These are phyloP conservation scores for Penicillium sp. DNA, from an alignment of 2,329 filamentous ascomycete species.

Conservation along the genomic window DNA sequence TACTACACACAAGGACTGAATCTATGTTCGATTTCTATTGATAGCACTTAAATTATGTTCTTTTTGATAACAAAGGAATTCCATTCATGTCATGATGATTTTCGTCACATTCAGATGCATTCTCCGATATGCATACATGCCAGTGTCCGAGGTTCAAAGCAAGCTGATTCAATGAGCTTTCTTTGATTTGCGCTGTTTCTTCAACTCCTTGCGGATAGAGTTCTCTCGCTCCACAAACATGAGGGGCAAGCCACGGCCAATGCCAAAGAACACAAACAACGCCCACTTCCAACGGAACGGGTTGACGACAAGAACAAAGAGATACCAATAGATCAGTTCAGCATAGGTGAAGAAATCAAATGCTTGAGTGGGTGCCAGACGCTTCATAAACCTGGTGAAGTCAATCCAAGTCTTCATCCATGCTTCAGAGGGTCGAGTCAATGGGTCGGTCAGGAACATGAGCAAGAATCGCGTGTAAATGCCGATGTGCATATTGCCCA, in stretches of 20 bases:
- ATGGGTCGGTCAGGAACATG: conserved; percentile 79
- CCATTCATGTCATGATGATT: background rate
- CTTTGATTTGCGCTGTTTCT: conserved; percentile 23
- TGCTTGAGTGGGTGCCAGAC: conserved; percentile 66
- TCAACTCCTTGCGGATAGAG: conserved; percentile 28
- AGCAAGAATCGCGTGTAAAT: conserved; percentile 83
- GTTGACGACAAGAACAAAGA: conserved; percentile 74
- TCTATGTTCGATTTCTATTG: background rate
- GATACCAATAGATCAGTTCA: conserved; percentile 82
- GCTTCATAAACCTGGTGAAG: conserved; percentile 72
- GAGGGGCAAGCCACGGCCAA: conserved; percentile 66
- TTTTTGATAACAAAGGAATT: background rate
- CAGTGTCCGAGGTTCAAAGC: background rate
- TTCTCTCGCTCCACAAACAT: conserved; percentile 67
- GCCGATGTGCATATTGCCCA: conserved; percentile 85
- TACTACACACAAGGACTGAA: background rate
- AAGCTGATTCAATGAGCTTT: background rate
- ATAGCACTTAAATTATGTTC: background rate
- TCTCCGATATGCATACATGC: background rate
- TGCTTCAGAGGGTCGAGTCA: conserved; percentile 67
- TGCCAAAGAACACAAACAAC: conserved; percentile 74
- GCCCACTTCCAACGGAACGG: conserved; percentile 92
- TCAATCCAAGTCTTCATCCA: conserved; percentile 88
- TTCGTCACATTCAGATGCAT: background rate
- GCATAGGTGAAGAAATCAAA: conserved; percentile 91